A percentile compares a stretch with the other conserved stretches of the same genome.
phyloP scores from a whole-genome alignment of 1,284 basidiomycete species.

The Anthracocystis panici-leucophaei region DNA sequence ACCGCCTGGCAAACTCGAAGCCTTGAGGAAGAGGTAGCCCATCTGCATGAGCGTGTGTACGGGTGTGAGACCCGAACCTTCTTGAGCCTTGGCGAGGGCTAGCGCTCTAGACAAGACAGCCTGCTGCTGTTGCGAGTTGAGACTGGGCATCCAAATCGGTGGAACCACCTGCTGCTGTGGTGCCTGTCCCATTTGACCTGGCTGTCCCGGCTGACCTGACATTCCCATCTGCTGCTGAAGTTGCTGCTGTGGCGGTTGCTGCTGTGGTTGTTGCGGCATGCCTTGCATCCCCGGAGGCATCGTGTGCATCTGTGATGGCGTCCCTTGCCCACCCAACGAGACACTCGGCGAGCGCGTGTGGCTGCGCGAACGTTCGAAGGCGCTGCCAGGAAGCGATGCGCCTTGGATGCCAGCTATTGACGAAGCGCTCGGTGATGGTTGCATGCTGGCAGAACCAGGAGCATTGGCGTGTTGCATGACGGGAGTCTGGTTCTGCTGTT shows the following conservation, averaged over 20 bases:
- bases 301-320: constrained; percentile 47
- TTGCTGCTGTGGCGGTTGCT: constrained; percentile 26
- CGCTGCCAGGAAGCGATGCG: constrained; percentile 36
- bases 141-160: constrained; percentile 56
- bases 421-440: constrained; percentile 45
- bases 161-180: constrained; percentile 45
- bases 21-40: constrained; percentile 65
- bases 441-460: constrained; percentile 32
- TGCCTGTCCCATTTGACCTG: constrained; percentile 21
- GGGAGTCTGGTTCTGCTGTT: constrained; percentile 41
- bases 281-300: constrained; percentile 35
- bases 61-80: constrained; percentile 49
- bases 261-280: constrained; percentile 20
- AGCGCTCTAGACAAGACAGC: constrained; percentile 56
- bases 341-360: constrained; percentile 56
- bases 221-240: constrained; percentile 38
- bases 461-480: constrained; percentile 41
- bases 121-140: constrained; percentile 61
- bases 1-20: constrained; percentile 51
- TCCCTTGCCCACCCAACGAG: constrained; percentile 40
- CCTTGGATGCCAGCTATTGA: constrained; percentile 46
- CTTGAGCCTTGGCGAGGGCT: constrained; percentile 57
- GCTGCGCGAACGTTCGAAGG: constrained; percentile 54
- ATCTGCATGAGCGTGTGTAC: constrained; percentile 61
- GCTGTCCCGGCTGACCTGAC: constrained; percentile 27